Percentiles rank a stretch among this genome's conserved stretches.
Conservation (phyloP, 768 basidiomycete genomes). For the Tricholoma saponaceum region DNA sequence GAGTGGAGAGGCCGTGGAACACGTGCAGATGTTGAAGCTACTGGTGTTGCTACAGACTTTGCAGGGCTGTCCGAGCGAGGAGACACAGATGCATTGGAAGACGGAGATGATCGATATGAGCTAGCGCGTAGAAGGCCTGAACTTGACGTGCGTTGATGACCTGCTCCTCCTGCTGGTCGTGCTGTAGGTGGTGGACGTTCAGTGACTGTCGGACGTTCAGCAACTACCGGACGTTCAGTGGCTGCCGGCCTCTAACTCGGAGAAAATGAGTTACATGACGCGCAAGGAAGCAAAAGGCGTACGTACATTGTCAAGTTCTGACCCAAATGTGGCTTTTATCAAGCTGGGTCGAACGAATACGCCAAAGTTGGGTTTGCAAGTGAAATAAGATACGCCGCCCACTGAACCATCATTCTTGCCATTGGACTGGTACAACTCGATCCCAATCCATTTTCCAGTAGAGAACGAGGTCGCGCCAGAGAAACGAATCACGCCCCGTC, state of each 20-base stretch:
- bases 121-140: slow-evolving; percentile 34
- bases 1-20: slow-evolving; percentile 33
- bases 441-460: slow-evolving; percentile 91
- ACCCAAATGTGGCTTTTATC: slow-evolving; percentile 59
- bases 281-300: background rate
- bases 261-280: background rate
- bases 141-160: slow-evolving; percentile 64
- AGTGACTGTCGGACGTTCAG: slow-evolving; percentile 19
- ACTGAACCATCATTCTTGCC: slow-evolving; percentile 98
- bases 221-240: too few relatives aligned
- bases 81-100: slow-evolving; percentile 48
- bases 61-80: slow-evolving; percentile 66
- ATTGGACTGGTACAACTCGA: slow-evolving; percentile 75
- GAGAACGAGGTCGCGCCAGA: slow-evolving; percentile 80
- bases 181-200: slow-evolving; percentile 21
- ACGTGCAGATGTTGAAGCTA: slow-evolving; percentile 23
- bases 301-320: slow-evolving; percentile 31
- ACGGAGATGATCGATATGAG: slow-evolving; percentile 38
- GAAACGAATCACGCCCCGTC: slow-evolving; percentile 84
- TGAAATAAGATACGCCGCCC: slow-evolving; percentile 75
- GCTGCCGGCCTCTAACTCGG: slow-evolving; percentile 2
- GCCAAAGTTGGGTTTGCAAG: slow-evolving; percentile 70
- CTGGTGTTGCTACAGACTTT: slow-evolving; percentile 30
- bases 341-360: slow-evolving; percentile 88
- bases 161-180: slow-evolving; percentile 26